Conservation (phyloP, 129 eudicot species). For the Flaveria sonorensis region DNA sequence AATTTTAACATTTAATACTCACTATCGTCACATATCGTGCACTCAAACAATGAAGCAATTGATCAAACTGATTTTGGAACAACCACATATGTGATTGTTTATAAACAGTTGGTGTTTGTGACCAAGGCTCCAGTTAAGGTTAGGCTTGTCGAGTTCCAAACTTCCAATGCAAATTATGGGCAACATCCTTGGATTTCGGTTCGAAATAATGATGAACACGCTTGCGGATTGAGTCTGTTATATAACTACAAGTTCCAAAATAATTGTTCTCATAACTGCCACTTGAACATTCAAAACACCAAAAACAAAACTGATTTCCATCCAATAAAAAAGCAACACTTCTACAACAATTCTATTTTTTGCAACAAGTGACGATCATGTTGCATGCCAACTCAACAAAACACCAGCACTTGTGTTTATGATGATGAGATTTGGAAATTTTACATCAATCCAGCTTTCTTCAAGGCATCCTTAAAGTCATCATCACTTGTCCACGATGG, state of each 20-base stretch:
- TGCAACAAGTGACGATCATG: neutral
- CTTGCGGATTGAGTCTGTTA: neutral
- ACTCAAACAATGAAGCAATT: too few species aligned
- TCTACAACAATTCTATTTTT: neutral
- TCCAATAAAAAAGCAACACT: neutral
- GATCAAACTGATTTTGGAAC: too few species aligned
- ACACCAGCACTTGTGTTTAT: neutral
- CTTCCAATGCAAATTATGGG: too few species aligned
- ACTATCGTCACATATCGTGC: too few species aligned
- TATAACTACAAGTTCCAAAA: neutral
- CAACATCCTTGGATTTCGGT: too few species aligned
- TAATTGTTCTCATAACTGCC: neutral
- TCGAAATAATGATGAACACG: too few species aligned
- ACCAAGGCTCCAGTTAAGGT: too few species aligned
- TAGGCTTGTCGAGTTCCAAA: too few species aligned
- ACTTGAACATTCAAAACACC: neutral
- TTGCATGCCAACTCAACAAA: neutral
- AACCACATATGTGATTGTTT: too few species aligned
- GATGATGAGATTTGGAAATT: constrained; percentile 5
- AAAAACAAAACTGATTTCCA: constrained; percentile 5
- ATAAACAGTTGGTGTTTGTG: too few species aligned
- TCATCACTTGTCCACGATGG: constrained; percentile 53
- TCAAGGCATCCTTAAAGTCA: constrained; percentile 63
- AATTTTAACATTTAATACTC: too few species aligned
- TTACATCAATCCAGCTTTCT: constrained; percentile 64